Percentiles rank a stretch among this genome's conserved stretches.
These are phyloP conservation scores for Nidularia sp. DNA, from an alignment of 768 basidiomycete genomes.

Conservation along the genomic window DNA sequence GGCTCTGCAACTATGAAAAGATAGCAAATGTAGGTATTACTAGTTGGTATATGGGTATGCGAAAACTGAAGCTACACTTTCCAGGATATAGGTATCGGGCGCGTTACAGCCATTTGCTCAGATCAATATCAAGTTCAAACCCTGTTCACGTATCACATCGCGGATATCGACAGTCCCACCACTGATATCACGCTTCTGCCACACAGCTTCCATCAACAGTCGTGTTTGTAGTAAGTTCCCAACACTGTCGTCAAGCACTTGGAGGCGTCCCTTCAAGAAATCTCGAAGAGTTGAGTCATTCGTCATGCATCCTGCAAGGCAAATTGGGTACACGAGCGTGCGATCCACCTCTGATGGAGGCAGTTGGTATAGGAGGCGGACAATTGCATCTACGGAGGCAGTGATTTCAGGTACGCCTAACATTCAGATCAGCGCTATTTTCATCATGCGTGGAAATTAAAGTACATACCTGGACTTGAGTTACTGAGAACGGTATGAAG, in stretches of 20 bases:
- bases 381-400: conserved; percentile 49
- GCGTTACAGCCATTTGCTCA: conserved; percentile 17
- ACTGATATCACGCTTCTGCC: conserved; percentile 61
- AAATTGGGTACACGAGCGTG: conserved; percentile 67
- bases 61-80: not conserved
- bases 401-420: conserved; percentile 71
- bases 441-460: not conserved
- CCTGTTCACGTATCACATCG: conserved; percentile 50
- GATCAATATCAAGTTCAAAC: conserved; percentile 46
- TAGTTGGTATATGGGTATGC: not conserved
- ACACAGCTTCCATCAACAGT: conserved; percentile 62
- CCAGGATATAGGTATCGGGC: not conserved
- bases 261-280: conserved; percentile 54
- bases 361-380: conserved; percentile 49
- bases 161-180: conserved; percentile 57
- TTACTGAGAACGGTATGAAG: conserved; percentile 70
- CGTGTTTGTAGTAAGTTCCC: conserved; percentile 58
- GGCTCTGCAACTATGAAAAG: too few species aligned
- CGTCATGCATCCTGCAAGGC: conserved; percentile 70
- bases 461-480: conserved; percentile 58
- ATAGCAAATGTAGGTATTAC: too few species aligned
- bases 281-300: conserved; percentile 57
- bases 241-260: conserved; percentile 49
- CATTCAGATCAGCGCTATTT: conserved; percentile 3
- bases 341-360: conserved; percentile 61